These are phyloP conservation scores for Trypanosoma theileri DNA, from an alignment of 208 protist genomes.

Conservation along the genomic window DNA sequence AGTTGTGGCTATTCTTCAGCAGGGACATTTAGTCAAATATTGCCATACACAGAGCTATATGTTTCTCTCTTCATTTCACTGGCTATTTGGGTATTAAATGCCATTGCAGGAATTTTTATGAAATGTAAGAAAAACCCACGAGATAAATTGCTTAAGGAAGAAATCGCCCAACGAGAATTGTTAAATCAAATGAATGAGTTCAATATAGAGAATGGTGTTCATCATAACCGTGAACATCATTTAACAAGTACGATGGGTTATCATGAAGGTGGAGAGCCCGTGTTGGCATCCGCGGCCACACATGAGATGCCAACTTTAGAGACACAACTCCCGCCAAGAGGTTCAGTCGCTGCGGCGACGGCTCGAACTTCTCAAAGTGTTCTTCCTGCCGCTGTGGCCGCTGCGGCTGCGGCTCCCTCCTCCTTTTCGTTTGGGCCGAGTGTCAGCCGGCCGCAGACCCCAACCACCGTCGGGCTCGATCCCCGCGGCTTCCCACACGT, in stretches of 20 bases:
- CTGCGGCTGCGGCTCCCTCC: slow-evolving; percentile 85
- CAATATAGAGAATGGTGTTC: no score
- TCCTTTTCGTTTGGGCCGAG: slow-evolving; percentile 93
- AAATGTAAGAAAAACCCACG: slow-evolving; percentile 59
- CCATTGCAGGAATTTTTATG: slow-evolving; percentile 48
- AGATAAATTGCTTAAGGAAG: slow-evolving; percentile 45
- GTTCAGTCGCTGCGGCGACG: slow-evolving; percentile 1
- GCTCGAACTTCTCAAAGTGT: slow-evolving; percentile 65
- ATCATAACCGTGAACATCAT: no score
- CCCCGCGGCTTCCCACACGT: not conserved
- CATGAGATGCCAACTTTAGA: no score
- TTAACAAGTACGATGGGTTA: slow-evolving; percentile 94
- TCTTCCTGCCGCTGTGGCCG: slow-evolving; percentile 37
- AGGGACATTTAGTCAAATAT: slow-evolving; percentile 37
- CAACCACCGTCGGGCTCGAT: not conserved
- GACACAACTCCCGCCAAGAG: no score
- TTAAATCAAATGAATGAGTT: slow-evolving; percentile 38
- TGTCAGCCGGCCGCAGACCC: slow-evolving; percentile 91
- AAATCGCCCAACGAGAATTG: slow-evolving; percentile 26
- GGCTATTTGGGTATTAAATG: slow-evolving; percentile 41
- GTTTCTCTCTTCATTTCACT: slow-evolving; percentile 68
- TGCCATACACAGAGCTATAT: slow-evolving; percentile 66
- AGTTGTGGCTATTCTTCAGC: slow-evolving; percentile 25
- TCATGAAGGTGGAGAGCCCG: slow-evolving; percentile 39
- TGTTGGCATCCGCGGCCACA: no score